phyloP scores from a whole-genome alignment of 2,329 filamentous ascomycete species.

The Verticillium alfalfae region DNA sequence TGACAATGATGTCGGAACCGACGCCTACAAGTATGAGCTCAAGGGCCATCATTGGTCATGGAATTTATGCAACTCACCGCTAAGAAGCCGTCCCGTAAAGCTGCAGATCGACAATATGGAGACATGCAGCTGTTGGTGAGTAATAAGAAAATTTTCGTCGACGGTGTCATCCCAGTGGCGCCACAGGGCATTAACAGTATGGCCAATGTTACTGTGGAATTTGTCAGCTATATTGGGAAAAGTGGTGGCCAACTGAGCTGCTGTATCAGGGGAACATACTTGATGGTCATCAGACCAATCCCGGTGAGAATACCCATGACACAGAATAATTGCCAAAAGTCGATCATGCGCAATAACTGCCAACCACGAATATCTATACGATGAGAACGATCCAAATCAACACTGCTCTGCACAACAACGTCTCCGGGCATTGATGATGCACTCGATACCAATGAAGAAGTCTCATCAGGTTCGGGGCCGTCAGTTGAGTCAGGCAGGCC shows the following conservation, averaged over 20 bases:
- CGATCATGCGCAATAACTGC: constrained; percentile 61
- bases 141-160: constrained; percentile 67
- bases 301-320: constrained; percentile 89
- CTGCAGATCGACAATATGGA: constrained; percentile 88
- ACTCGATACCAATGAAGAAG: constrained; percentile 72
- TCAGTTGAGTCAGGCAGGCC: constrained; percentile 18
- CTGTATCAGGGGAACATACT: constrained; percentile 52
- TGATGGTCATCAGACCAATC: constrained; percentile 97
- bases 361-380: constrained; percentile 88
- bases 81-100: constrained; percentile 74
- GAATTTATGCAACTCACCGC: constrained; percentile 44
- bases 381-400: constrained; percentile 70
- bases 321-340: constrained; percentile 88
- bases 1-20: constrained; percentile 85
- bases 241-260: too few relatives aligned
- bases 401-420: constrained; percentile 49
- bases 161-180: constrained; percentile 72
- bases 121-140: constrained; percentile 84
- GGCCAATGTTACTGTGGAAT: constrained; percentile 79
- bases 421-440: constrained; percentile 47
- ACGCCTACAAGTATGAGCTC: constrained; percentile 49
- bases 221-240: neutral
- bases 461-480: constrained; percentile 59
- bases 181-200: constrained; percentile 85
- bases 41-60: neutral